Evolutionary conservation across 495 filamentous ascomycete genomes (phyloP), one percentile per base, ranked within the genome.

Genomic region (Aspergillus campestris): DNA sequence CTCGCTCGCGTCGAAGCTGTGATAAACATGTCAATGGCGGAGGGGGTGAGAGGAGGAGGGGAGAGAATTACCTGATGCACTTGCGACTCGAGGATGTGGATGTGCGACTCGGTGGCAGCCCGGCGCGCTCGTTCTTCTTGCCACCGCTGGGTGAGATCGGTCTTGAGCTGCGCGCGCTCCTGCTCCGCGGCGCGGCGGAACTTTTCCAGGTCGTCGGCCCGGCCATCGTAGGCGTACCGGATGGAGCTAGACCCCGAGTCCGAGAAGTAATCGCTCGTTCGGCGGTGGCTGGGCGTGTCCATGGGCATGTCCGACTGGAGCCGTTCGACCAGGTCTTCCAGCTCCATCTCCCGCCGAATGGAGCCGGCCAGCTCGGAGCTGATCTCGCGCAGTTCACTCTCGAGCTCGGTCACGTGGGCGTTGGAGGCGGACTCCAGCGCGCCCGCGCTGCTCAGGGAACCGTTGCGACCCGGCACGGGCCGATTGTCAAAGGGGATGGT

Each of bases 221-320:
- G 82, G 11, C 76, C 75, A 51, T 84, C 80, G 28, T 78, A 72
- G 9, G 77, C 55, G 67, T 84, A 87, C 54, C 88, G 81, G 42
- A 84, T 77, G 4, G 90, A 89, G 61, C 88, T 90, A 38, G 84
- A 84, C 37, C 94, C 92, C 1, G 89, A 94, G 59, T 98, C 92
- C 0, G 92, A 98, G 60, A 90, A 98, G 65, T 98, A 97, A 64
- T 98, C 92, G 61, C 92, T 98, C 4, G 89, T 95, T 42, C 91
- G 78, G 59, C 83, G 82, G 48, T 80, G 18, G 18, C 18, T 83
- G 1, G 55, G 55, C 6, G 42, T 51, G 40, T 61, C 45, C 36
- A 57, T 40, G 3, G 78, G 74, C 45, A 80, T 76, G 53, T 94
- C 89, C 31, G 78, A 66, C 62, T 95, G 89, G 53, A 94, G 64